Evolutionary conservation across 2,329 filamentous ascomycete genomes (phyloP).

Genomic region (Fusarium sp.): DNA sequence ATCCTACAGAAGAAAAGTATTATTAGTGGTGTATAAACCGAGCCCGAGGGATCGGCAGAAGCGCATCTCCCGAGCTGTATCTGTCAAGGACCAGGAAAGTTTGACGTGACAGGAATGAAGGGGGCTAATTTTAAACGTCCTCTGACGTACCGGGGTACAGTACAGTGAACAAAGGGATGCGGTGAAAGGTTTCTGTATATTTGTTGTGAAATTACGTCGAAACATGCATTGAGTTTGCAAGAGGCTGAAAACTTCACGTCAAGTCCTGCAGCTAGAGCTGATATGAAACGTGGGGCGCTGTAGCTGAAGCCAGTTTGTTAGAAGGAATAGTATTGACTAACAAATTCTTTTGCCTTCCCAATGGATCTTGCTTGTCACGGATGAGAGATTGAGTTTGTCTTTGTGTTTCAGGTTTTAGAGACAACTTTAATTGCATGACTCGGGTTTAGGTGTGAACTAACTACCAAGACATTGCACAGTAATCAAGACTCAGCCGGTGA

Average conservation of each 20-base stretch:
- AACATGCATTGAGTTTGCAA: constrained; percentile 19
- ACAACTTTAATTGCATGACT: constrained; percentile 13
- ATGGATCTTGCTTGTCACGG: neutral
- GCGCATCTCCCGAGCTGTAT: neutral
- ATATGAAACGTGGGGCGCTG: constrained; percentile 10
- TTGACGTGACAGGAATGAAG: constrained; percentile 8
- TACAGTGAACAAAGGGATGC: neutral
- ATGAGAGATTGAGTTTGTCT: constrained; percentile 29
- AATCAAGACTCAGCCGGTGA: neutral
- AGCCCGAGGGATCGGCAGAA: constrained; percentile 29
- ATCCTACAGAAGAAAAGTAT: neutral
- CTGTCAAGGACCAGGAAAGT: constrained; percentile 10
- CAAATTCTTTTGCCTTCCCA: neutral
- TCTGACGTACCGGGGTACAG: neutral
- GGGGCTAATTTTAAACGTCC: constrained; percentile 6
- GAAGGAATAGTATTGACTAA: neutral
- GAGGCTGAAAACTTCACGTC: constrained; percentile 9
- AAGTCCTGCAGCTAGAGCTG: constrained; percentile 2
- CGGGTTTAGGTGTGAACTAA: neutral
- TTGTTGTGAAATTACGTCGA: neutral
- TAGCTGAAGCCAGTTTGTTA: neutral
- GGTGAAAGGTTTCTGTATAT: neutral
- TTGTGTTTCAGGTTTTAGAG: constrained; percentile 25
- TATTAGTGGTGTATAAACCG: neutral
- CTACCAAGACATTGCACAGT: neutral